Percentiles rank a stretch among this genome's conserved stretches.
These are phyloP conservation scores for Elsinoe perseae DNA, from an alignment of 2,329 filamentous ascomycete species.

Conservation along the genomic window DNA sequence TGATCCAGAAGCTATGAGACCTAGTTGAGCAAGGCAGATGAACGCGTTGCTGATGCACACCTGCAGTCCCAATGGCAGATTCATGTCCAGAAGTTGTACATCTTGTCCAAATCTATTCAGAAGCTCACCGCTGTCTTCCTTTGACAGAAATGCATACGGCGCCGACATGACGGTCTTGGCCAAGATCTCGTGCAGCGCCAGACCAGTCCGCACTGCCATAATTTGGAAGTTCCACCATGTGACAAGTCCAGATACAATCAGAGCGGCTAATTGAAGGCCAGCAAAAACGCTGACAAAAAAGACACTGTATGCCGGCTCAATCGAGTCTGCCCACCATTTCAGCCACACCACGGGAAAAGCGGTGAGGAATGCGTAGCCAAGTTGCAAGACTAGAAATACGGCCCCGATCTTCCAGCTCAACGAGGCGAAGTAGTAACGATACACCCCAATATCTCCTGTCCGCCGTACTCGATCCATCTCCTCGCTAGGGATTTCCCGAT, in stretches of 20 bases:
- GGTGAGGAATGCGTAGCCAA: conserved; percentile 34
- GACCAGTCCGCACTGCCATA: conserved; percentile 14
- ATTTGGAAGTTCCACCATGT: not conserved
- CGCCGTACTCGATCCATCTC: not conserved
- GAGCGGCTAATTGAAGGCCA: conserved; percentile 24
- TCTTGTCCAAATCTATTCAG: conserved; percentile 43
- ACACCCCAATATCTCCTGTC: conserved; percentile 34
- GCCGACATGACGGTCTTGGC: conserved; percentile 20
- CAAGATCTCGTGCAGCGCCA: conserved; percentile 29
- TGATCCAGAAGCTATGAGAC: conserved; percentile 34
- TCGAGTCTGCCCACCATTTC: conserved; percentile 42
- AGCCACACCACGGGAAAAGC: conserved; percentile 34
- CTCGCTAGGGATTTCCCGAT: not conserved
- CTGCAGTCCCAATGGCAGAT: conserved; percentile 25
- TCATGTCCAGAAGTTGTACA: conserved; percentile 39
- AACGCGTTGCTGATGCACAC: not conserved
- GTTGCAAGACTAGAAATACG: conserved; percentile 27
- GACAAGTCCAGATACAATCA: not conserved
- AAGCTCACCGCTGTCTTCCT: conserved; percentile 36
- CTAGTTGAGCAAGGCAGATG: conserved; percentile 16
- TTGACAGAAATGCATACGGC: conserved; percentile 33
- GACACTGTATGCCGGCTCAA: conserved; percentile 29
- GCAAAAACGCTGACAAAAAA: conserved; percentile 24
- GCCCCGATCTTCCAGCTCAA: conserved; percentile 21
- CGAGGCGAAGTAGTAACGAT: conserved; percentile 8